Conservation (phyloP, 2,329 filamentous ascomycete genomes). For the Juglanconis oblonga region DNA sequence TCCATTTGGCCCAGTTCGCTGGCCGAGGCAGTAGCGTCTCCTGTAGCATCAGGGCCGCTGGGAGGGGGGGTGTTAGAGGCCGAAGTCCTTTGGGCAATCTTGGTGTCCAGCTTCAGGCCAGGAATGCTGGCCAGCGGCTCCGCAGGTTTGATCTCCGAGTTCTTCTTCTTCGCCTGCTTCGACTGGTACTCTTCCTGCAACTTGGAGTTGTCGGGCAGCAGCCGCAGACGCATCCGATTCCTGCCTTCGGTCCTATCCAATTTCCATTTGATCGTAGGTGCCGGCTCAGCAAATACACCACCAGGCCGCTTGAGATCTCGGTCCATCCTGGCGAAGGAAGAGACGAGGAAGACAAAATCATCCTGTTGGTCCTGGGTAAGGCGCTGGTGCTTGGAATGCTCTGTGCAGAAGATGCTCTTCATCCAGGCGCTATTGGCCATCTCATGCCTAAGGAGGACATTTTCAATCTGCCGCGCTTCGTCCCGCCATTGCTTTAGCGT, state of each 20-base stretch:
- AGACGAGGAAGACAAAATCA: conserved; percentile 73
- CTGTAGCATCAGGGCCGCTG: conserved; percentile 13
- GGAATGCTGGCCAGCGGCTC: conserved; percentile 20
- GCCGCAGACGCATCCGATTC: conserved; percentile 87
- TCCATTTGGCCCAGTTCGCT: conserved; percentile 24
- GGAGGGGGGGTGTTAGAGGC: conserved; percentile 5
- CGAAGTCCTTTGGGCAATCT: conserved; percentile 24
- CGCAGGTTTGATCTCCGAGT: conserved; percentile 22
- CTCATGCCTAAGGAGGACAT: conserved; percentile 76
- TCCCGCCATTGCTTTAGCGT: conserved; percentile 76
- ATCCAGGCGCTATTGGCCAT: conserved; percentile 87
- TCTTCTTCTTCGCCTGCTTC: conserved; percentile 47
- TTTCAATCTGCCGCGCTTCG: conserved; percentile 66
- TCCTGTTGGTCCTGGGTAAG: conserved; percentile 91
- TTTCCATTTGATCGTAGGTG: conserved; percentile 71
- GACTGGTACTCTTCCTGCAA: conserved; percentile 77
- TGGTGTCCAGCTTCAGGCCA: conserved; percentile 21
- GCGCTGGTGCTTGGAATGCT: conserved; percentile 88
- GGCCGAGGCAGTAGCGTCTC: conserved; percentile 17
- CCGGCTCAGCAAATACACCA: conserved; percentile 69
- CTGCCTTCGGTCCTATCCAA: conserved; percentile 93
- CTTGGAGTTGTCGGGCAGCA: conserved; percentile 72
- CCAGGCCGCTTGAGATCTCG: conserved; percentile 75
- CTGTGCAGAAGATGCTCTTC: conserved; percentile 90
- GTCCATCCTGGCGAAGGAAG: conserved; percentile 75